Percentiles rank a stretch among this genome's conserved stretches.
These are phyloP conservation scores for Aspergillus sergii DNA, from an alignment of 2,329 filamentous ascomycete species.

Conservation along the genomic window DNA sequence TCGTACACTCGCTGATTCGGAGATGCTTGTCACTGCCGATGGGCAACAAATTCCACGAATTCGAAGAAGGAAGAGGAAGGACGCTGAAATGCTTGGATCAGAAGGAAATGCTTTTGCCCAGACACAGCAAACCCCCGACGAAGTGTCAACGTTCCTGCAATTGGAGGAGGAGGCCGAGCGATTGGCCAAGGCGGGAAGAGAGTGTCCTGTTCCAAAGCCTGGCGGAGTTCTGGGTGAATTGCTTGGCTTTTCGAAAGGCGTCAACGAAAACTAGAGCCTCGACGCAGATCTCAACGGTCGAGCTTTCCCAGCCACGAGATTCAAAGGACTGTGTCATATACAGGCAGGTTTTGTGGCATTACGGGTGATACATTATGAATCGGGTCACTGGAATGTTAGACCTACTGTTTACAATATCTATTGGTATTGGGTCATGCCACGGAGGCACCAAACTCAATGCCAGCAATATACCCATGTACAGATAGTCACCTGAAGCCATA, in stretches of 20 bases:
- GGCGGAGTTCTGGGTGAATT: constrained; percentile 74
- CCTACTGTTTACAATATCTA: constrained; percentile 5
- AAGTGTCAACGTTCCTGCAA: constrained; percentile 48
- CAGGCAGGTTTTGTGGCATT: neutral
- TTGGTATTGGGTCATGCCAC: constrained; percentile 1
- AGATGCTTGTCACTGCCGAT: constrained; percentile 44
- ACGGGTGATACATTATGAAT: neutral
- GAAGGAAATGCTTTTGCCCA: constrained; percentile 18
- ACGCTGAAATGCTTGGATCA: constrained; percentile 22
- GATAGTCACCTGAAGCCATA: constrained; percentile 14
- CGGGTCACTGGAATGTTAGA: neutral
- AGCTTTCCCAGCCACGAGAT: neutral
- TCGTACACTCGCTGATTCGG: constrained; percentile 72
- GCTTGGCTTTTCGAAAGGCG: constrained; percentile 64
- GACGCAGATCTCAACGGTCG: neutral
- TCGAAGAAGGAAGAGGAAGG: constrained; percentile 40
- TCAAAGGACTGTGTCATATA: neutral
- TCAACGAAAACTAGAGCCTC: constrained; percentile 14
- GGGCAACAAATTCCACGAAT: constrained; percentile 46
- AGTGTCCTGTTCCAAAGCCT: constrained; percentile 93
- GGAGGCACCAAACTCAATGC: constrained; percentile 5
- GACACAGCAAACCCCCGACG: constrained; percentile 30
- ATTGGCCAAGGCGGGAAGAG: constrained; percentile 57
- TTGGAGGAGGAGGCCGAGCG: constrained; percentile 44
- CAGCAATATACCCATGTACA: constrained; percentile 29